Evolutionary conservation across 257 asterid genomes (phyloP).

Genomic region (Rauvolfia tetraphylla): DNA sequence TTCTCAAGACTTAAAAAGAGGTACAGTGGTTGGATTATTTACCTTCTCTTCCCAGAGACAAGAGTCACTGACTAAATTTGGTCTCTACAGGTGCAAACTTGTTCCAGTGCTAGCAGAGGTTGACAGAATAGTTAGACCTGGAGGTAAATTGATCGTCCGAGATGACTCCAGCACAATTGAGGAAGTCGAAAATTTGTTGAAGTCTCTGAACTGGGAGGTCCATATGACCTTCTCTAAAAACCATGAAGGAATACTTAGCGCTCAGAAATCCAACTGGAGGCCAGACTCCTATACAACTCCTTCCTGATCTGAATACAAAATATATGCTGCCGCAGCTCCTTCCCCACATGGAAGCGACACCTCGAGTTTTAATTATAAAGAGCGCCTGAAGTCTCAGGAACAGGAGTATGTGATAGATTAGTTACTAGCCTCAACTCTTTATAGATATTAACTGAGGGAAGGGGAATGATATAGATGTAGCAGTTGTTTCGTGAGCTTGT

Average conservation of each 20-base stretch:
- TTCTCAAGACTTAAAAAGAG: constrained; percentile 64
- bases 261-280: constrained; percentile 72
- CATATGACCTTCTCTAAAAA: constrained; percentile 46
- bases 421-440: neutral
- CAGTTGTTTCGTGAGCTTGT: neutral
- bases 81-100: constrained; percentile 59
- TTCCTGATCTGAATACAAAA: neutral
- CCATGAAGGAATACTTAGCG: constrained; percentile 60
- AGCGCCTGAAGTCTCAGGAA: neutral
- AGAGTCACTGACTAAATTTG: neutral
- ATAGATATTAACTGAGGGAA: neutral
- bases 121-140: constrained; percentile 79
- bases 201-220: constrained; percentile 83
- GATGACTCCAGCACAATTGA: constrained; percentile 51
- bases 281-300: constrained; percentile 37
- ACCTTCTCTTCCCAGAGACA: neutral
- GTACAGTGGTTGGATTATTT: constrained; percentile 23
- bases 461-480: neutral
- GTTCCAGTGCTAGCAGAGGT: constrained; percentile 60
- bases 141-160: constrained; percentile 64
- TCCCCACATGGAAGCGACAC: neutral
- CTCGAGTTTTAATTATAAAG: constrained; percentile 6
- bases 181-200: constrained; percentile 57
- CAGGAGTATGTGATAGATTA: neutral
- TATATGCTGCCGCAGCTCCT: neutral